A percentile compares a stretch with the other conserved stretches of the same genome.
Evolutionary conservation across 495 filamentous ascomycete species (phyloP).

Genomic region (Daldinia grandis): DNA sequence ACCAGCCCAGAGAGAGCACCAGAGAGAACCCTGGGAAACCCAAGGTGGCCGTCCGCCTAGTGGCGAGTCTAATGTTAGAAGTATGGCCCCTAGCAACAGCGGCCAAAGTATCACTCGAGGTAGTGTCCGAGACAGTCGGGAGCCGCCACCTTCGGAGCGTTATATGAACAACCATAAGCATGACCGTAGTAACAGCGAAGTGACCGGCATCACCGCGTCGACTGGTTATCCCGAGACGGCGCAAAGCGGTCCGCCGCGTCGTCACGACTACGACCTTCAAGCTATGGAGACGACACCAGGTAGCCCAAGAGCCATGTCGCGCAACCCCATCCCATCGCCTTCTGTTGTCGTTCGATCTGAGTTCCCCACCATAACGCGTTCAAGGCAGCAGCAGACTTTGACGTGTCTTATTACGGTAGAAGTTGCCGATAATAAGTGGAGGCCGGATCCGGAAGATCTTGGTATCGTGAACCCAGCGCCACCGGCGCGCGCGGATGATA

Average conservation of each 20-base stretch:
- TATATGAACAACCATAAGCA: conserved; percentile 72
- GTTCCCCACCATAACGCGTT: conserved; percentile 91
- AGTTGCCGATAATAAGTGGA: conserved; percentile 92
- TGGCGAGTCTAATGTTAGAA: conserved; percentile 56
- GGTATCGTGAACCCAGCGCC: conserved; percentile 64
- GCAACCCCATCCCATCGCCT: conserved; percentile 91
- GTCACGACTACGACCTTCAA: conserved; percentile 95
- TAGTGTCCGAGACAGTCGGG: conserved; percentile 65
- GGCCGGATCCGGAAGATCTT: conserved; percentile 83
- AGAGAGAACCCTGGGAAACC: conserved; percentile 60
- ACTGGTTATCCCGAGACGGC: conserved; percentile 77
- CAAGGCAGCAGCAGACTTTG: conserved; percentile 91
- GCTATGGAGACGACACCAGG: conserved; percentile 90
- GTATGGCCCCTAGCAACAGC: conserved; percentile 45
- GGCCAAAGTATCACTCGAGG: conserved; percentile 45
- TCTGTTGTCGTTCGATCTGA: conserved; percentile 93
- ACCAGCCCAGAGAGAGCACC: conserved; percentile 57
- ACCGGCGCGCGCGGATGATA: conserved; percentile 56
- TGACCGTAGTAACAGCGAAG: conserved; percentile 73
- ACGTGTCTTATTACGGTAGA: conserved; percentile 96
- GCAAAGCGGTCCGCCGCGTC: conserved; percentile 66
- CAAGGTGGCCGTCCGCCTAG: conserved; percentile 59
- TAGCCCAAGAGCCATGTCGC: conserved; percentile 75
- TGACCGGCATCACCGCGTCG: conserved; percentile 76
- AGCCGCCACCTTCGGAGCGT: conserved; percentile 66